Percentiles rank a stretch among this genome's conserved stretches.
phyloP scores from a whole-genome alignment of 2,329 filamentous ascomycete genomes.

The Malbranchea cinnamomea region DNA sequence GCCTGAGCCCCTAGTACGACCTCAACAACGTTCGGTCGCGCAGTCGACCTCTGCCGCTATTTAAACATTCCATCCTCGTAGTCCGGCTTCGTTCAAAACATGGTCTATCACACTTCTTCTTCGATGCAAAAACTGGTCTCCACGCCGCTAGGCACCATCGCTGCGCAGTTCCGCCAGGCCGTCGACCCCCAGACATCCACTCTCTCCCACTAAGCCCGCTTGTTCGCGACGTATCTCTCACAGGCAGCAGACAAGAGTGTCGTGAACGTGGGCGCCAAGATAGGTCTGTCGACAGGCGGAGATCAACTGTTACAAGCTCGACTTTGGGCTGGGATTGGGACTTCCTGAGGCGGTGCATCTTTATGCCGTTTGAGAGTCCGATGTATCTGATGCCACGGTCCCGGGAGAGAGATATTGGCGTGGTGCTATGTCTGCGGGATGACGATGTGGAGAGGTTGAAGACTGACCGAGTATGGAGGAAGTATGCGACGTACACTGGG shows the following conservation, averaged over 20 bases:
- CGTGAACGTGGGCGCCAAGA: slow-evolving; percentile 20
- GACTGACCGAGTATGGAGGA: slow-evolving; percentile 28
- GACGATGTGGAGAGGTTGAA: slow-evolving; percentile 34
- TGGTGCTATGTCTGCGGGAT: slow-evolving; percentile 32
- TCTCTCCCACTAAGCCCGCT: slow-evolving; percentile 23
- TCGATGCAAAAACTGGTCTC: slow-evolving; percentile 17
- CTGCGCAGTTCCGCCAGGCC: slow-evolving; percentile 26
- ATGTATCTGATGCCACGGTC: slow-evolving; percentile 36
- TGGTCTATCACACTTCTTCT: slow-evolving; percentile 26
- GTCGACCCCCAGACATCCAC: slow-evolving; percentile 24
- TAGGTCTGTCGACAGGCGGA: slow-evolving; percentile 30
- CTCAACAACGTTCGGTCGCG: slow-evolving; percentile 29
- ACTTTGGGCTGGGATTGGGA: slow-evolving; percentile 36
- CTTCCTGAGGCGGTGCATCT: slow-evolving; percentile 33
- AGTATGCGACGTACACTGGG: no score
- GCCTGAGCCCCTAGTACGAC: slow-evolving; percentile 15
- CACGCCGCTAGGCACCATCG: slow-evolving; percentile 21
- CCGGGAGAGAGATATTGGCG: slow-evolving; percentile 29
- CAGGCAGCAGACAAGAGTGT: slow-evolving; percentile 21
- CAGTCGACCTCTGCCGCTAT: slow-evolving; percentile 33
- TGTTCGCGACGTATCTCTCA: slow-evolving; percentile 28
- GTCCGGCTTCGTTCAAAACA: slow-evolving; percentile 34
- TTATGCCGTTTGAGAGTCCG: slow-evolving; percentile 33
- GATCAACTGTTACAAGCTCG: slow-evolving; percentile 29
- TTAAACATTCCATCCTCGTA: slow-evolving; percentile 31